phyloP scores from a whole-genome alignment of 1,139 yeast genomes.

The Saccharomyces hybrid region DNA sequence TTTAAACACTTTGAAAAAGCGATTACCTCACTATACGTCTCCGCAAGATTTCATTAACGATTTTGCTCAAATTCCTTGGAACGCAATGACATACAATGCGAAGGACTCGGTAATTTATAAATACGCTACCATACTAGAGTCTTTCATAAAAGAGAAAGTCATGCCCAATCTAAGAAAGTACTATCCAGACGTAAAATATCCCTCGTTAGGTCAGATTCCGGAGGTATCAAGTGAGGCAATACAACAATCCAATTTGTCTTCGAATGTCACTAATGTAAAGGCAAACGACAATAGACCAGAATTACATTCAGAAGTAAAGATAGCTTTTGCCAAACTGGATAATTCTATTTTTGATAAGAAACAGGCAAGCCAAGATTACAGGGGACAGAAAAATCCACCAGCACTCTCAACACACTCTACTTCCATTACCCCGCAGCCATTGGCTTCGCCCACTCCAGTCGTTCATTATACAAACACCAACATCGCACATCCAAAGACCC shows the following conservation, averaged over 20 bases:
- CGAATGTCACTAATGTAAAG: conserved; percentile 2
- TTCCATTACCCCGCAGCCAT: not conserved
- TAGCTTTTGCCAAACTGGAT: not conserved
- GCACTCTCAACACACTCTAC: not conserved
- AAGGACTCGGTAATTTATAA: conserved; percentile 59
- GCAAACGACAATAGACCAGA: conserved; percentile 1
- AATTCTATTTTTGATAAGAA: not conserved
- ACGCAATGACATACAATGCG: conserved; percentile 77
- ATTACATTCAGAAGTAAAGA: not conserved
- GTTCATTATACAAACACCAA: not conserved
- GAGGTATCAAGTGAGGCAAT: conserved; percentile 33
- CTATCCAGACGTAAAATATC: conserved; percentile 45
- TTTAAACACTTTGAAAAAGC: conserved; percentile 54
- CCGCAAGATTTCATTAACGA: conserved; percentile 71
- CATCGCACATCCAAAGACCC: conserved; percentile 34
- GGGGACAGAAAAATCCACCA: not conserved
- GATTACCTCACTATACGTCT: conserved; percentile 43
- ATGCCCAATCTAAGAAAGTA: conserved; percentile 45
- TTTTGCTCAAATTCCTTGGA: conserved; percentile 79
- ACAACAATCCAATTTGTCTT: conserved; percentile 7
- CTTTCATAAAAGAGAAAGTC: conserved; percentile 45
- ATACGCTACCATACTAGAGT: conserved; percentile 66
- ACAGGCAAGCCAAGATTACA: not conserved
- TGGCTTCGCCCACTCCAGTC: not conserved
- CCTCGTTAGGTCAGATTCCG: conserved; percentile 70